Base-by-base conservation (phyloP, 2,329 filamentous ascomycete genomes). In the Trichoderma sp. region DNA sequence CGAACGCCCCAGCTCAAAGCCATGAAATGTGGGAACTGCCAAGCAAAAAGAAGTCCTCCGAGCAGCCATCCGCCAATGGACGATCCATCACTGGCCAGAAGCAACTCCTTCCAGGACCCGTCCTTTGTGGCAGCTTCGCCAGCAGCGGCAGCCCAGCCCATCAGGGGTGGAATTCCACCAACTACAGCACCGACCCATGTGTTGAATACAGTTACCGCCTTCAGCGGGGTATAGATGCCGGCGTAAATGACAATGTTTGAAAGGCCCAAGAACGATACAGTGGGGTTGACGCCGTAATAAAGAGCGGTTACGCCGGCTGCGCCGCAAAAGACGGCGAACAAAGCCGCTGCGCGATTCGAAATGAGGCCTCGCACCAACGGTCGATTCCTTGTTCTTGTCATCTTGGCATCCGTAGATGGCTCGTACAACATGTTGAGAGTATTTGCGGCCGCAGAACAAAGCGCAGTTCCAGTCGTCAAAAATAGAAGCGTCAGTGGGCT, bases 21-120 rank as follows among this genome's bases (percentile, higher is more conserved):
- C 86, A 97, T 98, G 83, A 99, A 99, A 81, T 99, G 96, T 3
- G 96, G 94, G 77, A 99, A 98, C 78, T 99, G 95, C 96, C 96
- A 99, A 14, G 94, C 91, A 73, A 97, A 97, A 5, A 99, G 84
- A 7, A 98, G 82, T 0, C 86, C 89, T 0, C 93, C 95, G 16
- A 97, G 83, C 0, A 98, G 82, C 96, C 96, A 99, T 4, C 95
- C 96, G 5, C 96, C 96, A 13, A 89, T 81, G 31, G 79, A 88
- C 76, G 78, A 90, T 77, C 75, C 92, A 73, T 88, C 86, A 14
- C 77, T 75, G 0, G 86, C 90, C 68, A 96, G 87, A 0, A 97
- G 83, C 49, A 97, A 86, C 76, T 96, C 93, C 60, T 87, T 85
- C 90, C 92, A 96, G 13, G 88, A 90, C 35, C 91, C 91, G 72